Conservation (phyloP, 2,329 filamentous ascomycete species). For the Sclerotinia minor region DNA sequence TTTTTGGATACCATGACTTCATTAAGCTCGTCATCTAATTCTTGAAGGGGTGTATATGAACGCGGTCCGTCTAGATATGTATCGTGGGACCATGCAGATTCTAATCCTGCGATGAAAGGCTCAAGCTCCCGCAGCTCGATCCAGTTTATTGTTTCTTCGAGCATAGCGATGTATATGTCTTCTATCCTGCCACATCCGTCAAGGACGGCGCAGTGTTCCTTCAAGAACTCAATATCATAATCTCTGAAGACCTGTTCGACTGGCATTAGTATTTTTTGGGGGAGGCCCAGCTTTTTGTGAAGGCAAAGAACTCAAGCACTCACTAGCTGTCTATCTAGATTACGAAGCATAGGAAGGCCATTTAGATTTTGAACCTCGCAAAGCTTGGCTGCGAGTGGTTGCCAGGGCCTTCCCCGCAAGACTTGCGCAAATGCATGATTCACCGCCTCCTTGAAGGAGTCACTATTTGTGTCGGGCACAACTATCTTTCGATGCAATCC, state of each 20-base stretch:
- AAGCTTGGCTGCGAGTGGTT: conserved; percentile 58
- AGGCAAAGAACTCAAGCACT: conserved; percentile 30
- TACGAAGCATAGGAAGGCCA: conserved; percentile 60
- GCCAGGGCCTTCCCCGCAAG: conserved; percentile 54
- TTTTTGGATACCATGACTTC: conserved; percentile 22
- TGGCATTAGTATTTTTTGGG: not conserved
- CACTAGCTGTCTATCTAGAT: conserved; percentile 49
- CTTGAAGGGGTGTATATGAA: not conserved
- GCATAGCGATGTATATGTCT: conserved; percentile 61
- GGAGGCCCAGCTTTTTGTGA: not conserved
- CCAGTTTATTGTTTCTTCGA: conserved; percentile 57
- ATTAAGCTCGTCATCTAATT: not conserved
- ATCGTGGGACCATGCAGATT: conserved; percentile 56
- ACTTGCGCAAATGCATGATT: conserved; percentile 52
- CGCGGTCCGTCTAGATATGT: conserved; percentile 48
- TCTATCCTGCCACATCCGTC: conserved; percentile 56
- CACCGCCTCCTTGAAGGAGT: conserved; percentile 53
- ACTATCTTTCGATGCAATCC: conserved; percentile 60
- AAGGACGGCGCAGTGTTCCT: conserved; percentile 56
- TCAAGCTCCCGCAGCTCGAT: conserved; percentile 48
- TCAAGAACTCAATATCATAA: conserved; percentile 55
- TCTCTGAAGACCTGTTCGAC: conserved; percentile 23
- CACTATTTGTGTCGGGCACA: conserved; percentile 51
- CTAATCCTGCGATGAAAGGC: conserved; percentile 53
- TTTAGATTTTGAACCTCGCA: conserved; percentile 56